Conservation (phyloP, 495 filamentous ascomycete genomes). For the Geopyxis carbonaria region DNA sequence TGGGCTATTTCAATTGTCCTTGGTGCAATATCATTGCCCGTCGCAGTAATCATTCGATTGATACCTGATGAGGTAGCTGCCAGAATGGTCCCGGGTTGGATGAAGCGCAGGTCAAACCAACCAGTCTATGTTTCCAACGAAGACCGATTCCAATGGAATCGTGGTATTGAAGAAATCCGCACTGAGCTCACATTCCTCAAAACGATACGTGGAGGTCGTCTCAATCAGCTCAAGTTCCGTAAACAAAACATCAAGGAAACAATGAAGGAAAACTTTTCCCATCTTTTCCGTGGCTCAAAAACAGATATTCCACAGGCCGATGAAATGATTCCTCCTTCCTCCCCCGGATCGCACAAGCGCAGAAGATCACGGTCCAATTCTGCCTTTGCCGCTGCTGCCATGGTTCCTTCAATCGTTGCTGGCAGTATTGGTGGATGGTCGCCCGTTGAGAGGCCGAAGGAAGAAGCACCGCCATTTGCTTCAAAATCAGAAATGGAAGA, state of each 20-base stretch:
- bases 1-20: constrained; percentile 62
- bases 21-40: constrained; percentile 50
- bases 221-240: constrained; percentile 64
- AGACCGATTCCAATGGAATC: constrained; percentile 45
- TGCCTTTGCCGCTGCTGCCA: constrained; percentile 48
- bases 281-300: constrained; percentile 16
- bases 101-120: constrained; percentile 28
- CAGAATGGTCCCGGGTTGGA: constrained; percentile 37
- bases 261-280: constrained; percentile 16
- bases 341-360: constrained; percentile 14
- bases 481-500: constrained; percentile 12
- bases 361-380: constrained; percentile 54
- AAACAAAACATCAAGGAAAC: constrained; percentile 1
- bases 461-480: not conserved
- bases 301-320: constrained; percentile 10
- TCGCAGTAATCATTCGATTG: constrained; percentile 54
- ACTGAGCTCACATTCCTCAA: constrained; percentile 79
- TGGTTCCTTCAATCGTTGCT: constrained; percentile 51
- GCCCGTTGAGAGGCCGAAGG: constrained; percentile 38
- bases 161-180: constrained; percentile 47
- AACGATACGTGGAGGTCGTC: constrained; percentile 73
- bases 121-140: constrained; percentile 42
- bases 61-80: constrained; percentile 52
- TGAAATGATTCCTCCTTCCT: constrained; percentile 9
- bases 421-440: constrained; percentile 59